Evolutionary conservation across 2,329 filamentous ascomycete species (phyloP).

Genomic region (Sarocladium oryzae): DNA sequence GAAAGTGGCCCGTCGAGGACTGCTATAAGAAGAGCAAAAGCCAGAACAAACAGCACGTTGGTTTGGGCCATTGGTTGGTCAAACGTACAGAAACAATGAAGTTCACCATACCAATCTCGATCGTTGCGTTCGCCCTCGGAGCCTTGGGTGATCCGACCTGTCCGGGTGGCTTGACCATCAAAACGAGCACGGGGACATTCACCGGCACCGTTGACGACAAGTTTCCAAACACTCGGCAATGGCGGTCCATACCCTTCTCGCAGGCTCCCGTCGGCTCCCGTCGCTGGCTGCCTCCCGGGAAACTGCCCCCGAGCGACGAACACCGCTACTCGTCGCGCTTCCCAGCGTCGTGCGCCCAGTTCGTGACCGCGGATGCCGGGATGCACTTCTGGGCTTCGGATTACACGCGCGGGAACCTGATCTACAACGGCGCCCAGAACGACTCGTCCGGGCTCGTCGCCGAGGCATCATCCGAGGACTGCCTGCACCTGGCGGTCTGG

Average conservation of each 20-base stretch:
- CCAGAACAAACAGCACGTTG: too few species aligned
- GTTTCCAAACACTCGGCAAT: constrained; percentile 28
- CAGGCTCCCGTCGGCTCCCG: constrained; percentile 24
- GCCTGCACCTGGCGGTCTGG: constrained; percentile 40
- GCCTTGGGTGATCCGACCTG: background rate
- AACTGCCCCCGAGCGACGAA: constrained; percentile 16
- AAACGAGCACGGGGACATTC: constrained; percentile 24
- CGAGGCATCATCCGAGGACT: constrained; percentile 29
- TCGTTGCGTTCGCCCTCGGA: background rate
- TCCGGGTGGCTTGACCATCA: constrained; percentile 18
- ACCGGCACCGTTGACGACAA: constrained; percentile 26
- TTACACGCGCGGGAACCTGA: constrained; percentile 15
- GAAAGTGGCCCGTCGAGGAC: too few species aligned
- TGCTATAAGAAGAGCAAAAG: too few species aligned
- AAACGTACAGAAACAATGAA: background rate
- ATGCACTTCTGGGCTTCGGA: constrained; percentile 7
- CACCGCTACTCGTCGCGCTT: constrained; percentile 21
- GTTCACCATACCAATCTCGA: background rate
- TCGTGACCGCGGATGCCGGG: constrained; percentile 15
- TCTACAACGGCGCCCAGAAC: constrained; percentile 18
- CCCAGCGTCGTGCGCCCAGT: constrained; percentile 28
- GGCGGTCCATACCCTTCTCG: constrained; percentile 30
- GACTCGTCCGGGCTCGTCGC: constrained; percentile 16
- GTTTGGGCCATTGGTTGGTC: too few species aligned
- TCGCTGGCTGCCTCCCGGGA: constrained; percentile 23